phyloP scores from a whole-genome alignment of 768 basidiomycete genomes.

The Gloeostereum incarnatum region DNA sequence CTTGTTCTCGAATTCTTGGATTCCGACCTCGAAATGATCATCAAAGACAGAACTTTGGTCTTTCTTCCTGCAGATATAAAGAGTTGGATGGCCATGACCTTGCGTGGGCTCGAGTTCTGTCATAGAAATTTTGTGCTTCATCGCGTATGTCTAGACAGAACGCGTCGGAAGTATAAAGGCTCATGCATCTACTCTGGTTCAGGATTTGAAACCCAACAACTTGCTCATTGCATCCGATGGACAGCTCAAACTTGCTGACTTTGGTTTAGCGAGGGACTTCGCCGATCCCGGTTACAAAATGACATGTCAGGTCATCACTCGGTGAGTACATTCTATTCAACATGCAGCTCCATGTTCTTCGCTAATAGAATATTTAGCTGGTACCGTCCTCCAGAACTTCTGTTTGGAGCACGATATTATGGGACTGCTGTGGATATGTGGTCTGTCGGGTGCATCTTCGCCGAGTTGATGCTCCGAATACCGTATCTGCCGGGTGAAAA shows the following conservation, averaged over 20 bases:
- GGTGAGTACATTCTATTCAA: conserved; percentile 37
- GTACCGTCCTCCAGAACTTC: conserved; percentile 95
- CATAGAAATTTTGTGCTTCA: conserved; percentile 93
- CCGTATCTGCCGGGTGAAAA: conserved; percentile 94
- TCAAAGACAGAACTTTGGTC: conserved; percentile 86
- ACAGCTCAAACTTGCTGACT: conserved; percentile 95
- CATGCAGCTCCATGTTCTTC: conserved; percentile 2
- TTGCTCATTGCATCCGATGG: conserved; percentile 88
- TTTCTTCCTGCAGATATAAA: conserved; percentile 96
- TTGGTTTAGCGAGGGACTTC: conserved; percentile 95
- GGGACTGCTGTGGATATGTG: conserved; percentile 90
- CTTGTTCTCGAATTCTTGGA: conserved; percentile 95
- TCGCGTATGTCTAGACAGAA: conserved; percentile 43
- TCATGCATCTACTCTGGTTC: conserved; percentile 3
- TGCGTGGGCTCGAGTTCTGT: conserved; percentile 97
- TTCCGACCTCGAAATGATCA: conserved; percentile 93
- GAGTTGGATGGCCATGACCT: conserved; percentile 98
- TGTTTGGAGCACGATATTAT: conserved; percentile 88
- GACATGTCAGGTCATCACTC: conserved; percentile 97
- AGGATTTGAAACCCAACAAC: conserved; percentile 99
- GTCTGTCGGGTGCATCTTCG: conserved; percentile 98
- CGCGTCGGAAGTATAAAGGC: background rate
- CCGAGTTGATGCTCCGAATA: conserved; percentile 92
- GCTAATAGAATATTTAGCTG: conserved; percentile 43
- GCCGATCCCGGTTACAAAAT: conserved; percentile 93